phyloP scores from a whole-genome alignment of 371 early-diverging fungal genomes.

The Neoconidiobolus thromboides region DNA sequence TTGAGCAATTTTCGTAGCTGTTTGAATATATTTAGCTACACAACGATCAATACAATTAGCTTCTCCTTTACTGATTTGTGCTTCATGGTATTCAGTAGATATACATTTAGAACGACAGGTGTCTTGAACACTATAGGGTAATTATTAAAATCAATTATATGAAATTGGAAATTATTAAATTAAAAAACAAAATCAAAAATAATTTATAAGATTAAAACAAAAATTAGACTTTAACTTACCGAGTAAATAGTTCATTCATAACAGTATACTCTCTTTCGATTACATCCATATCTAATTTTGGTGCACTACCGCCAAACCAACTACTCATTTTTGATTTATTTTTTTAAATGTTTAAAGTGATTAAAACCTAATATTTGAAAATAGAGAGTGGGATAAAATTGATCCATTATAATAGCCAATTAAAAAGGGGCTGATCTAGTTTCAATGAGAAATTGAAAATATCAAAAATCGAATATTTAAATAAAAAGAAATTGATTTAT shows the following conservation, averaged over 20 bases:
- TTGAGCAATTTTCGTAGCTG: conserved; percentile 49
- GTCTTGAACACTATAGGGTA: conserved; percentile 35
- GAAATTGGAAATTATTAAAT: background rate
- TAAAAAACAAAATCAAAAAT: background rate
- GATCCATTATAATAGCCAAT: too few species aligned
- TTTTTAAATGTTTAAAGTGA: too few species aligned
- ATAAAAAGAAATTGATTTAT: too few species aligned
- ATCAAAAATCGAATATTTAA: too few species aligned
- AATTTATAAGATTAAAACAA: background rate
- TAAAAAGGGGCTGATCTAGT: too few species aligned
- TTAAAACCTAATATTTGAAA: too few species aligned
- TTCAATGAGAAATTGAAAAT: too few species aligned
- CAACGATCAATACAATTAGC: conserved; percentile 88
- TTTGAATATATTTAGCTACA: conserved; percentile 64
- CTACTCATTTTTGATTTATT: background rate
- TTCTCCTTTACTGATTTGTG: conserved; percentile 88
- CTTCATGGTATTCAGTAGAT: conserved; percentile 57
- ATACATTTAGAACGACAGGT: conserved; percentile 86
- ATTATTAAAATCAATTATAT: background rate
- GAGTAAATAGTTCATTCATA: background rate
- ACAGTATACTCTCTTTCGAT: background rate
- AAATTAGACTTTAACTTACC: background rate
- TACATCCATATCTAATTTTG: conserved; percentile 4
- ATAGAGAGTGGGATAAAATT: too few species aligned
- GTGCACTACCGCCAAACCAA: background rate